A percentile compares a stretch with the other conserved stretches of the same genome.
Evolutionary conservation across 805 yeast species (phyloP).

Genomic region (Limtongia smithiae): DNA sequence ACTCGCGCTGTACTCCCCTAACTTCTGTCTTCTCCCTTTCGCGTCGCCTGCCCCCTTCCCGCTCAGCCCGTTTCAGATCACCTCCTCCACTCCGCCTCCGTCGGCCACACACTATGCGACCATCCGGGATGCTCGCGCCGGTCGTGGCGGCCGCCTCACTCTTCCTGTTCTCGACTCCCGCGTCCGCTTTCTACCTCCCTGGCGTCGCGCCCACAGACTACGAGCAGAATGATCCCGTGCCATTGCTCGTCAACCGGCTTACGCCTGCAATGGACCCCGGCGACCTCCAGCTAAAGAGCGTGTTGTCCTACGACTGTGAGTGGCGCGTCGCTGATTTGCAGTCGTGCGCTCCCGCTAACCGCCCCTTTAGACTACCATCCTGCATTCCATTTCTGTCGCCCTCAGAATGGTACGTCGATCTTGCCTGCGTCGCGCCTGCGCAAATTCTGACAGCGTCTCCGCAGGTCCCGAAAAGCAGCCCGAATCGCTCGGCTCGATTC

Average conservation of each 20-base stretch:
- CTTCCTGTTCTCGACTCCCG: slow-evolving; percentile 25
- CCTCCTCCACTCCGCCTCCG: not conserved
- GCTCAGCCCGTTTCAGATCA: too few relatives aligned
- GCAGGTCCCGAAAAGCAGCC: slow-evolving; percentile 53
- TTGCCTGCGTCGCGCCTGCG: too few relatives aligned
- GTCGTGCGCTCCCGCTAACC: not conserved
- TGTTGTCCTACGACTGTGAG: slow-evolving; percentile 41
- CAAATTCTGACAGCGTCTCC: not conserved
- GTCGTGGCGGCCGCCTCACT: not conserved
- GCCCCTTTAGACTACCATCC: slow-evolving; percentile 64
- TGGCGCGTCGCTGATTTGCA: not conserved
- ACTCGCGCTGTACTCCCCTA: too few relatives aligned
- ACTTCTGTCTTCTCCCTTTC: too few relatives aligned
- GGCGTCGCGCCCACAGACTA: slow-evolving; percentile 96
- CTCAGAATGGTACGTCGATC: slow-evolving; percentile 49
- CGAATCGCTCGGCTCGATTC: slow-evolving; percentile 86
- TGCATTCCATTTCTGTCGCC: slow-evolving; percentile 78
- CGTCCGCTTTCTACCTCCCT: slow-evolving; percentile 76
- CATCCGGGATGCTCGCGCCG: not conserved
- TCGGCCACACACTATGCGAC: not conserved
- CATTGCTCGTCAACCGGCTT: slow-evolving; percentile 81
- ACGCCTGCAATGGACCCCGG: slow-evolving; percentile 64
- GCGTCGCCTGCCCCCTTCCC: too few relatives aligned
- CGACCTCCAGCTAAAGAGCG: slow-evolving; percentile 32
- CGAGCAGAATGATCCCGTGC: slow-evolving; percentile 63